Percentiles rank a stretch among this genome's conserved stretches.
Conservation (phyloP, 176 grass and related monocot genomes). For the Luzula sylvatica region DNA sequence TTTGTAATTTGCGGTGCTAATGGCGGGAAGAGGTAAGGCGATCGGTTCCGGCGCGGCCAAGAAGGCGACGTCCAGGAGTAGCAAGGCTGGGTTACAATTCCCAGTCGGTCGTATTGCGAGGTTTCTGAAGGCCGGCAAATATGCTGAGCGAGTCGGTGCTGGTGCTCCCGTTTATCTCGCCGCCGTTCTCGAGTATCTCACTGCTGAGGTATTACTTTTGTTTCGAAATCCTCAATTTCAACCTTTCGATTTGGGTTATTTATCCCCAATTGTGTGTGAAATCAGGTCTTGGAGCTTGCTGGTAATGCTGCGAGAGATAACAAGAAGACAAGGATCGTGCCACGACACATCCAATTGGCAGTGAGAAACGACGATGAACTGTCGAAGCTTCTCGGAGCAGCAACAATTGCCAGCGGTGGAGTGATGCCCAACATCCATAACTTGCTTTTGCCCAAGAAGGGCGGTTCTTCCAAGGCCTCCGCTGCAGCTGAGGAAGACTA, state of each 20-base stretch:
- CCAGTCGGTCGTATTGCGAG: slow-evolving; percentile 85
- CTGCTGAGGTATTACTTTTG: slow-evolving; percentile 56
- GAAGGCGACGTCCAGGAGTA: slow-evolving; percentile 79
- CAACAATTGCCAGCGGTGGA: slow-evolving; percentile 89
- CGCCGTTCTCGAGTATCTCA: slow-evolving; percentile 91
- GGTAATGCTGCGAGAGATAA: slow-evolving; percentile 94
- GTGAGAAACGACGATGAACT: slow-evolving; percentile 97
- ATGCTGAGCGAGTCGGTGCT: slow-evolving; percentile 92
- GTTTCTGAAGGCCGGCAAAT: slow-evolving; percentile 96
- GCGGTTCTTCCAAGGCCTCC: slow-evolving; percentile 48
- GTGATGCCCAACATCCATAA: slow-evolving; percentile 99
- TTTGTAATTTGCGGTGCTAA: slow-evolving; percentile 6
- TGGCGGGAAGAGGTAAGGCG: slow-evolving; percentile 94
- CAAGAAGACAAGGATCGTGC: slow-evolving; percentile 98
- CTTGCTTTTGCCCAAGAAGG: slow-evolving; percentile 91
- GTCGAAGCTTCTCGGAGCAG: slow-evolving; percentile 73
- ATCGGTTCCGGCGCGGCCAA: slow-evolving; percentile 64
- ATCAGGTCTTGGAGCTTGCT: slow-evolving; percentile 79
- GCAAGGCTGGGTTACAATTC: slow-evolving; percentile 97
- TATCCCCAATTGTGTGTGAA: not conserved
- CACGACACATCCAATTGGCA: slow-evolving; percentile 93
- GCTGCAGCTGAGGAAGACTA: slow-evolving; percentile 58
- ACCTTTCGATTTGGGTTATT: not conserved
- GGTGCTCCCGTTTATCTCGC: slow-evolving; percentile 94
- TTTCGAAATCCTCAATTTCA: not conserved